Base-by-base conservation (phyloP, 345 rosid genomes). In the Arabis hirsuta region DNA sequence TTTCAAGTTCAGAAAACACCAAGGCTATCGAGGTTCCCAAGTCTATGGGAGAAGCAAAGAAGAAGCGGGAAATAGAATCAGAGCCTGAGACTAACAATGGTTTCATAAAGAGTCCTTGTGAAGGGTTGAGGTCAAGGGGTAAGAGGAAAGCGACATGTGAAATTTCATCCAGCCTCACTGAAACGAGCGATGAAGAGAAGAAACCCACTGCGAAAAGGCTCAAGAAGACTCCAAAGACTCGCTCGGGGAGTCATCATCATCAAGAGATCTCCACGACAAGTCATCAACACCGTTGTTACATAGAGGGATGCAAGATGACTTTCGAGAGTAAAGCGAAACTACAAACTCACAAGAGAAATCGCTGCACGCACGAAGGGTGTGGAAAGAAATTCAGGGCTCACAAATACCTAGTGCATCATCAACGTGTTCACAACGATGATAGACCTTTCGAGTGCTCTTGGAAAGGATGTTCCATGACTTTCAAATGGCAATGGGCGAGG, bases 401-500 rank as follows among this genome's bases (percentile, higher is more conserved):
- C 84, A 90, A 81, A 39, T 91, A 91, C 47, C 86, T 90, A 7
- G 45, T 88, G 32, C 84, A 86, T 66, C 99, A 95, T 71, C 94
- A 87, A 58, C 92, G 97, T 4, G 99, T 95, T 51, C 99, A 95
- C 12, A 93, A 86, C 24, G 97, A 91, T 65, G 88, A 87, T 6
- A 80, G 97, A 78, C 99, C 99, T 10, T 86, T 88, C 46, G 83
- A 75, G 69, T 95, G 99, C 73, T 86, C 94, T 0, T 95, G 96
- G 98, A 72, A 91, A 73, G 99, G 91, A 22, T 95, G 99, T 64
- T 47, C 83, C n/a, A 86, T 85, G 97, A 81, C 93, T 5, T 95
- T 95, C 84, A 91, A 95, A 83, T 95, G 99, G 99, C 96, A 91
- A 5, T 95, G 99, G 99, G 99, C 99, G 11, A 88, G 99, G 84